Base-by-base conservation (phyloP, 1,284 basidiomycete species). In the Moesziomyces sp. region DNA sequence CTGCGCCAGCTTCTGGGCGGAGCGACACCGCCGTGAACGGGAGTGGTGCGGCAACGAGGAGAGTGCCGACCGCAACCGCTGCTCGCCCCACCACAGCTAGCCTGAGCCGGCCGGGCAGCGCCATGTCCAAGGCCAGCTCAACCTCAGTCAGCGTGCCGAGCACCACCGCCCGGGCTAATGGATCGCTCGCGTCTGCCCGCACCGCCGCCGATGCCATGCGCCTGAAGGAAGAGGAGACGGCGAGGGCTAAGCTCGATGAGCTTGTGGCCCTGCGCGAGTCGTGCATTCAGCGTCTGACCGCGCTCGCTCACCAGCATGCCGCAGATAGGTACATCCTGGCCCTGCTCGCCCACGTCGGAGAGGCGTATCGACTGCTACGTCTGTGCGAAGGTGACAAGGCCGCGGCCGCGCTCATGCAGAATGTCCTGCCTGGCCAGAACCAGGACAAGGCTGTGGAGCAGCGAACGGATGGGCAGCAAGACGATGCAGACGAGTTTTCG, bases 281-380 rank as follows among this genome's bases (percentile, higher is more conserved):
- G 9, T 56, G 49, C 54, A 14, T 73, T 18, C 53, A 65, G n/a
- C 43, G 55, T 49, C 60, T 63, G 19, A 56, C 58, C 8, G 45
- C 48, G 4, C 42, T 70, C 14, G 58, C 69, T 8, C 61, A 60
- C 42, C 72, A 66, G 56, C 55, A 58, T 10, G 69, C 69, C 8
- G 65, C 69, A 3, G 77, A 79, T 45, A 40, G 46, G 28, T 66
- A 64, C 47, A 54, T 79, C 28, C 51, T 74, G 11, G 59, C 48
- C 5, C 46, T 77, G 18, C 56, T 79, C 42, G 58, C 61, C 9
- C 70, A 76, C 18, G 30, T 81, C 19, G 79, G 71, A 24, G 78
- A 79, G 43, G 78, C 76, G 10, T 81, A 81, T 58, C 65, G 78
- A 0, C 58, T 70, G 42, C 49, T 80, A 54, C 69, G 79, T 8